Evolutionary conservation across 495 filamentous ascomycete species (phyloP).

Genomic region (Elaphomyces granulatus): DNA sequence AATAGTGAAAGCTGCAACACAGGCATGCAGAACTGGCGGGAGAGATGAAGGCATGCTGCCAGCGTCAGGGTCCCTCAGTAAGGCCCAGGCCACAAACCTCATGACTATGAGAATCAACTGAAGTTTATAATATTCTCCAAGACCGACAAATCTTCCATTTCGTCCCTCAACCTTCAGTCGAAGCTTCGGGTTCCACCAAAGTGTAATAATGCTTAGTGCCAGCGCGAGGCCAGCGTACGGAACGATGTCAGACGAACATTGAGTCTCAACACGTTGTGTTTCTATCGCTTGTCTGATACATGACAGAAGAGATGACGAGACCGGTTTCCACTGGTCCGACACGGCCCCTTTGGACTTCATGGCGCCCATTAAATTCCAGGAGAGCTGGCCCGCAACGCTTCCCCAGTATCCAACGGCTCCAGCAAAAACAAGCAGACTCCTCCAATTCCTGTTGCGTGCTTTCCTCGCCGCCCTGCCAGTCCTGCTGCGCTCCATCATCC

Average conservation of each 20-base stretch:
- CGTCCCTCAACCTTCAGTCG: constrained; percentile 47
- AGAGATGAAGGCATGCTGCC: constrained; percentile 26
- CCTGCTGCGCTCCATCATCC: constrained; percentile 54
- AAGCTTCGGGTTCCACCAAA: constrained; percentile 70
- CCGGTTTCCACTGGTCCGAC: constrained; percentile 5
- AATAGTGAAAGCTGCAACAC: constrained; percentile 41
- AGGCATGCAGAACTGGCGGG: constrained; percentile 38
- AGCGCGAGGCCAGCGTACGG: constrained; percentile 33
- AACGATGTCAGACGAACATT: constrained; percentile 20
- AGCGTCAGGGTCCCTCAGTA: constrained; percentile 34
- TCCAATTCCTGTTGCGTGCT: constrained; percentile 35
- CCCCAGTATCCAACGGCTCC: constrained; percentile 39
- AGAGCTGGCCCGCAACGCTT: constrained; percentile 32
- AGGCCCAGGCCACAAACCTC: constrained; percentile 38
- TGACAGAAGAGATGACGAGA: constrained; percentile 9
- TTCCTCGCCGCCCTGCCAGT: constrained; percentile 26
- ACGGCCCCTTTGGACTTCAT: constrained; percentile 10
- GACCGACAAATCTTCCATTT: constrained; percentile 47
- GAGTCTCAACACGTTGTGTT: constrained; percentile 11
- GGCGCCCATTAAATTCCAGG: constrained; percentile 26
- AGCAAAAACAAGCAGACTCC: constrained; percentile 29
- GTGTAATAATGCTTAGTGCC: constrained; percentile 37
- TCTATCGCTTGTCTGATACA: constrained; percentile 19
- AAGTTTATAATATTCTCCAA: constrained; percentile 52
- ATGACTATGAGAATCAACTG: constrained; percentile 47